These are phyloP conservation scores for Phialocephala sp. DNA, from an alignment of 2,329 filamentous ascomycete genomes.

Conservation along the genomic window DNA sequence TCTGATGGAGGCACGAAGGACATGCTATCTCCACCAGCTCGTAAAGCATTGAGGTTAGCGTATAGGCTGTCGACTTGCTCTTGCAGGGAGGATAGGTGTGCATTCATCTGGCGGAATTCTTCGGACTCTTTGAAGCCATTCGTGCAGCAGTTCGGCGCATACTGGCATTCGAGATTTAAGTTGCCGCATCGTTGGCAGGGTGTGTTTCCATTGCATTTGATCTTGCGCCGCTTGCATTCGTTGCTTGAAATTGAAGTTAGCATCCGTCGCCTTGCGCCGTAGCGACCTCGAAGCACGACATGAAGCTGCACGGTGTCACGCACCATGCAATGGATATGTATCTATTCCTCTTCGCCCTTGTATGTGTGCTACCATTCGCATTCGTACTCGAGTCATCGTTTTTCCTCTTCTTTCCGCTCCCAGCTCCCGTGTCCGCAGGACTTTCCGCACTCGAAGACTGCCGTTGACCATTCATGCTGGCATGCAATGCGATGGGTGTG, in stretches of 20 bases:
- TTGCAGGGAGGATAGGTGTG: conserved; percentile 76
- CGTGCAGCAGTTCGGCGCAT: conserved; percentile 69
- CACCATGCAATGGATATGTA: conserved; percentile 47
- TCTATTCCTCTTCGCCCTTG: conserved; percentile 44
- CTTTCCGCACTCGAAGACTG: conserved; percentile 40
- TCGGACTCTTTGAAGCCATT: conserved; percentile 92
- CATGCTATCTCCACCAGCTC: conserved; percentile 29
- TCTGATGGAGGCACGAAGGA: conserved; percentile 33
- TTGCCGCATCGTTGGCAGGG: conserved; percentile 72
- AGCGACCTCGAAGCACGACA: not conserved
- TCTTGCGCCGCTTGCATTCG: conserved; percentile 76
- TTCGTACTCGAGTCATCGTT: conserved; percentile 30
- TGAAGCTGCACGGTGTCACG: conserved; percentile 18
- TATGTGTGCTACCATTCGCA: conserved; percentile 35
- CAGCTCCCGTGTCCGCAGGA: conserved; percentile 38
- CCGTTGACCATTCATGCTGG: conserved; percentile 37
- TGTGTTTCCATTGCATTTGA: conserved; percentile 75
- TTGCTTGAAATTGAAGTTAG: conserved; percentile 51
- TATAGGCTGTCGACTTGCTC: conserved; percentile 83
- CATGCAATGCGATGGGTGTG: conserved; percentile 20
- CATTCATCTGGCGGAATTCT: conserved; percentile 83
- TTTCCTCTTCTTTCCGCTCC: conserved; percentile 43
- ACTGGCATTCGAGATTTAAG: conserved; percentile 69
- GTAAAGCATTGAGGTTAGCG: conserved; percentile 65
- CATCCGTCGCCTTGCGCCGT: not conserved